These are phyloP conservation scores for Cronartium quercuum DNA, from an alignment of 1,284 basidiomycete genomes.

Conservation along the genomic window DNA sequence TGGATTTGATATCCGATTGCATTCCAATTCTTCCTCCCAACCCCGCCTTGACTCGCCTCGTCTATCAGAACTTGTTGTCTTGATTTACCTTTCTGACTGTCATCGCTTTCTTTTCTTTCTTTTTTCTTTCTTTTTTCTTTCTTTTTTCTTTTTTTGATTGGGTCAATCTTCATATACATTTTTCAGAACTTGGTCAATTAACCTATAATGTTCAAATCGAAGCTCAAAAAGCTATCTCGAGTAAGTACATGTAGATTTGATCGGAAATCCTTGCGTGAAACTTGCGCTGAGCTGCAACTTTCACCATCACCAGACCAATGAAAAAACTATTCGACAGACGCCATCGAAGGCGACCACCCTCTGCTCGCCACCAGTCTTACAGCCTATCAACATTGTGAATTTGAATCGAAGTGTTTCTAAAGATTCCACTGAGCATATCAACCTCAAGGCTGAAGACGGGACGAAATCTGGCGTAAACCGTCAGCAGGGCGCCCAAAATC, in stretches of 20 bases:
- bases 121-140: too few relatives aligned
- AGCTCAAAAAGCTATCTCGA: neutral
- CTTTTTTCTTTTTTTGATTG: too few relatives aligned
- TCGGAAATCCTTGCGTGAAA: too few relatives aligned
- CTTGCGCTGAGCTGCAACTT: too few relatives aligned
- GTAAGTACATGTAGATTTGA: too few relatives aligned
- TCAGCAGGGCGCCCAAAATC: neutral
- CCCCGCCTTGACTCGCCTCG: too few relatives aligned
- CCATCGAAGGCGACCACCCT: neutral
- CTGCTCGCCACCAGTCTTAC: neutral
- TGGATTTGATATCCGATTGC: neutral
- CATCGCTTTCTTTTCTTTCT: too few relatives aligned
- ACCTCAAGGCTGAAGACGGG: neutral
- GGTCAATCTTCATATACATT: too few relatives aligned
- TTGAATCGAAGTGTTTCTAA: neutral
- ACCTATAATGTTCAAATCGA: neutral
- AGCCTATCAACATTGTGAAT: neutral
- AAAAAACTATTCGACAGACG: neutral
- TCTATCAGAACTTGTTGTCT: too few relatives aligned
- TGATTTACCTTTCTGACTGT: too few relatives aligned
- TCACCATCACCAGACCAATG: neutral
- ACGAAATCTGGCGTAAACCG: neutral
- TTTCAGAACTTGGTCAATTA: neutral
- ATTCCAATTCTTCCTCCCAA: neutral
- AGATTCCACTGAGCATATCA: neutral